Conservation (phyloP, 148 eudicot genomes). For the Pouteria glomerata region DNA sequence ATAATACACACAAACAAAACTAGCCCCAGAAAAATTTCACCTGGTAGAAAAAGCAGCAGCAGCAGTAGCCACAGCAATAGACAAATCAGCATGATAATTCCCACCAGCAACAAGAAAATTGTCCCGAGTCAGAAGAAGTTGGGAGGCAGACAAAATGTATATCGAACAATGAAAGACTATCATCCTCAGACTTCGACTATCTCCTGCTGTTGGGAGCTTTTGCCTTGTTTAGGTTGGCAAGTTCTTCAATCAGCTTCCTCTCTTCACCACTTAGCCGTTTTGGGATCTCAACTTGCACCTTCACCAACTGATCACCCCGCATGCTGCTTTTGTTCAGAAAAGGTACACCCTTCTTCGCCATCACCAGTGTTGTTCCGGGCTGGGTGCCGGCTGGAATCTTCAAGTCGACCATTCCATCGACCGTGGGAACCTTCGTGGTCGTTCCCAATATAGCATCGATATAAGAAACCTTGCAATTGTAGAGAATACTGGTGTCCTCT, state of each 20-base stretch:
- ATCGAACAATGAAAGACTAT: too few species aligned
- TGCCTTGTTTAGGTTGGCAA: conserved; percentile 61
- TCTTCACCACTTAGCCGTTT: conserved; percentile 71
- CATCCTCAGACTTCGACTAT: conserved; percentile 15
- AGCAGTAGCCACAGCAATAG: too few species aligned
- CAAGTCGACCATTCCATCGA: conserved; percentile 83
- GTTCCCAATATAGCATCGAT: conserved; percentile 94
- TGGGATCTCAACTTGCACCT: conserved; percentile 86
- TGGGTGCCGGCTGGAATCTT: conserved; percentile 91
- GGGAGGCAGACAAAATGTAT: too few species aligned
- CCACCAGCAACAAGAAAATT: too few species aligned
- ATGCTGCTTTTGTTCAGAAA: conserved; percentile 55
- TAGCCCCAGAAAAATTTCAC: too few species aligned
- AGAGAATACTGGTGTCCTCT: conserved; percentile 78
- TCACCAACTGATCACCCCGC: conserved; percentile 89
- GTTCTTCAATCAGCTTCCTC: conserved; percentile 83
- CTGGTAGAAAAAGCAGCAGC: too few species aligned
- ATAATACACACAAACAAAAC: too few species aligned
- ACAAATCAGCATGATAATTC: too few species aligned
- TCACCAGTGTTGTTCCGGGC: conserved; percentile 82
- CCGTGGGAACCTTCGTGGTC: conserved; percentile 74
- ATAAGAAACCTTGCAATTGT: conserved; percentile 79
- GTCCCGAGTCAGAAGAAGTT: too few species aligned
- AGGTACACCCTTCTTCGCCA: conserved; percentile 96
- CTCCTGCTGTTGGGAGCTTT: conserved; percentile 63